Percentiles rank a stretch among this genome's conserved stretches.
phyloP scores from a whole-genome alignment of 2,329 filamentous ascomycete species.

The Phaeosphaeria sp. region DNA sequence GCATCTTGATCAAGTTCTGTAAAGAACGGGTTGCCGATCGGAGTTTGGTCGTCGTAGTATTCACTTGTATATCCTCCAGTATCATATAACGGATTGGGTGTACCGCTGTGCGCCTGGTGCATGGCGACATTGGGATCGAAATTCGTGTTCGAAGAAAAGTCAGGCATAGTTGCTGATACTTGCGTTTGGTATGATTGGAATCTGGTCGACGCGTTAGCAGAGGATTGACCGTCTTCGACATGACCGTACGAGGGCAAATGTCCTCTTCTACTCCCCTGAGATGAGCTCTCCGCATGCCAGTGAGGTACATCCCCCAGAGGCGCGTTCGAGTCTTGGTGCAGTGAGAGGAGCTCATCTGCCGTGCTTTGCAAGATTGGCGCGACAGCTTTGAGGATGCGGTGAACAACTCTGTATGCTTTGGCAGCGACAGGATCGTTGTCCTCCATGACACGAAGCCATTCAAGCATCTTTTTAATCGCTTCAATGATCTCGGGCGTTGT shows the following conservation, averaged over 20 bases:
- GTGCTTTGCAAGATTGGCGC: conserved; percentile 18
- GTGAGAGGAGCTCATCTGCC: conserved; percentile 17
- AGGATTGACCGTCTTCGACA: not conserved
- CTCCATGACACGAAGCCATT: conserved; percentile 43
- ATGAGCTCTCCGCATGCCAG: not conserved
- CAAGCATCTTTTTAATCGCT: conserved; percentile 42
- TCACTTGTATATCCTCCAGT: not conserved
- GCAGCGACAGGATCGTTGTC: conserved; percentile 34
- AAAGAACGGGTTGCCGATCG: conserved; percentile 30
- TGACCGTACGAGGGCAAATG: not conserved
- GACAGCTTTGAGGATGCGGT: conserved; percentile 21
- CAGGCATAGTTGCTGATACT: not conserved
- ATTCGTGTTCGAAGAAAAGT: not conserved
- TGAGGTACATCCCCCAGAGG: not conserved
- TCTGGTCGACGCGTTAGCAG: no score
- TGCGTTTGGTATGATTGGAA: not conserved
- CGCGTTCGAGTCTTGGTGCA: not conserved
- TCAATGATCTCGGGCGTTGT: conserved; percentile 32
- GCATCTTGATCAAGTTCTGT: conserved; percentile 28
- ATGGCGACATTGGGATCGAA: not conserved
- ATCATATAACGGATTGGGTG: not conserved
- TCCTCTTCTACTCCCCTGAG: no score
- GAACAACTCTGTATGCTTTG: conserved; percentile 35
- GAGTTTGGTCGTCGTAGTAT: no score
- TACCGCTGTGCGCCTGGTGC: not conserved